Evolutionary conservation across 345 rosid species (phyloP).

Genomic region (Eucalyptus regnans): DNA sequence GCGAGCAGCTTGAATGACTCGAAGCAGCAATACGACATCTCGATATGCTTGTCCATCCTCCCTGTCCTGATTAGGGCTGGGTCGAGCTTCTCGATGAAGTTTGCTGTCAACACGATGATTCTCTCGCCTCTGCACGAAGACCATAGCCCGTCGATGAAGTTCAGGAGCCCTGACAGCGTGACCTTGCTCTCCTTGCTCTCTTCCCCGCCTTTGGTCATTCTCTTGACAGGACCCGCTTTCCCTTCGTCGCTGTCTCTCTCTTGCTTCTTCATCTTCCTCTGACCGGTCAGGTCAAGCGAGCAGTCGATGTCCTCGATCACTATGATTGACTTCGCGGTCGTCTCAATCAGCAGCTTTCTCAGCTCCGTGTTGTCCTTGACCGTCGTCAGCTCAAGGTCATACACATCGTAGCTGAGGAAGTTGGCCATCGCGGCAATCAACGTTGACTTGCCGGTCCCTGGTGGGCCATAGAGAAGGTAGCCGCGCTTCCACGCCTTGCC

Average conservation of each 20-base stretch:
- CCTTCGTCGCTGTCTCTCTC: neutral
- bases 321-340: neutral
- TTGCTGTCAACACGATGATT: too few relatives aligned
- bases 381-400: neutral
- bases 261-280: slow-evolving; percentile 6
- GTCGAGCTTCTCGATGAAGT: slow-evolving; percentile 9
- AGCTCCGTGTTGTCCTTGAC: neutral
- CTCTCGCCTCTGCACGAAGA: too few relatives aligned
- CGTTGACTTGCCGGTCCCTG: neutral
- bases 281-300: neutral
- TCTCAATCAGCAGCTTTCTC: neutral
- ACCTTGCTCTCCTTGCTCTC: neutral
- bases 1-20: neutral
- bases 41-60: slow-evolving; percentile 18
- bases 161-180: slow-evolving; percentile 16
- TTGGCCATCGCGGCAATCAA: neutral
- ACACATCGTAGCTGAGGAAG: neutral
- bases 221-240: neutral
- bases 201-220: too few relatives aligned
- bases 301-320: neutral
- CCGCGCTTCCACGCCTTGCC: neutral
- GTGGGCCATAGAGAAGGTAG: neutral
- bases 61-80: slow-evolving; percentile 15
- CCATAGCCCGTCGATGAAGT: slow-evolving; percentile 1
- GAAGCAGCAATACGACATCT: slow-evolving; percentile 11